Conservation (phyloP, 345 rosid genomes). For the Camelina sativa region DNA sequence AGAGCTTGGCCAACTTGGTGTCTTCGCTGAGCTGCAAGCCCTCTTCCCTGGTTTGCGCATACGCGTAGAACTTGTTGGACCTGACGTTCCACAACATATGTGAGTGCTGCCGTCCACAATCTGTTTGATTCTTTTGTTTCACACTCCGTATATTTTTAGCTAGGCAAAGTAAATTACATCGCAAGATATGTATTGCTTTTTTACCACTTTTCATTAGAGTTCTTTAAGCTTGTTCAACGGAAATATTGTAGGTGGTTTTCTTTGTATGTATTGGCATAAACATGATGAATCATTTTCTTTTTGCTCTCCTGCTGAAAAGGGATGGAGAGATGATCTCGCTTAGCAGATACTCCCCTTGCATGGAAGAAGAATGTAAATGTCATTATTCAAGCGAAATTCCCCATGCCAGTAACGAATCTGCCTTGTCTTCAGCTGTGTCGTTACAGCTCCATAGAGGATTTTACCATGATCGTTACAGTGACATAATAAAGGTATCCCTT, state of each 20-base stretch:
- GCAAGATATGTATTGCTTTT: background rate
- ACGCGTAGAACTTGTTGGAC: constrained; percentile 74
- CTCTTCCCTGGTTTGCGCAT: constrained; percentile 73
- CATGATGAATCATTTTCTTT: background rate
- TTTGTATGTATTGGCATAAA: background rate
- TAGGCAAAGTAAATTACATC: constrained; percentile 1
- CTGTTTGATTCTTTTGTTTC: background rate
- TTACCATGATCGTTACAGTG: constrained; percentile 72
- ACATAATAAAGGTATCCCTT: constrained; percentile 53
- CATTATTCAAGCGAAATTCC: constrained; percentile 46
- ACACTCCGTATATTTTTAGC: background rate
- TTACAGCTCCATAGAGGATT: constrained; percentile 71
- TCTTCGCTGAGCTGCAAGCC: constrained; percentile 76
- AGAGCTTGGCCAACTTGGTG: constrained; percentile 85
- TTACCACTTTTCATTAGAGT: background rate
- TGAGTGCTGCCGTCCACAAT: constrained; percentile 37
- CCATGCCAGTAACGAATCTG: background rate
- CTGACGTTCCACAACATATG: constrained; percentile 77
- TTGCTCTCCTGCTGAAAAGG: constrained; percentile 46
- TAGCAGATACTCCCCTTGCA: constrained; percentile 55
- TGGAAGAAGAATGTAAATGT: constrained; percentile 64
- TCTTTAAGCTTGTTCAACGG: background rate
- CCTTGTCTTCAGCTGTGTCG: constrained; percentile 50
- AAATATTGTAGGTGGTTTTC: constrained; percentile 1
- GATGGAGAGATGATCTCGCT: constrained; percentile 66